These are phyloP conservation scores for Dentipellis fragilis DNA, from an alignment of 768 basidiomycete species.

Conservation along the genomic window DNA sequence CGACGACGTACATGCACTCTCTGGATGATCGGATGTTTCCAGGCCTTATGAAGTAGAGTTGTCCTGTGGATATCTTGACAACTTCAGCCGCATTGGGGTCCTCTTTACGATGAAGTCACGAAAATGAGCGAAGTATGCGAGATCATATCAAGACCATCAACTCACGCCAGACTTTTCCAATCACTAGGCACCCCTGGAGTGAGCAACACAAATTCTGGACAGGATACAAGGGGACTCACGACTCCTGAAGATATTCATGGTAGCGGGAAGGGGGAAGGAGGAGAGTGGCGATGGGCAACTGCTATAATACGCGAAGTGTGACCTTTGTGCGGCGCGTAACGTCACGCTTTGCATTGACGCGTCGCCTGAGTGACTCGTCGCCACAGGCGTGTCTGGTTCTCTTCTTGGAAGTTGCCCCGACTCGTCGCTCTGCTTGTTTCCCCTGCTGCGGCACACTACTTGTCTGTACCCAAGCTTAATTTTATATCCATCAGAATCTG, in stretches of 20 bases:
- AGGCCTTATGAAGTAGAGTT: constrained; percentile 84
- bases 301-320: constrained; percentile 5
- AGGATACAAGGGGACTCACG: constrained; percentile 35
- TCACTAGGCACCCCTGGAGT: constrained; percentile 35
- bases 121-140: too few relatives aligned
- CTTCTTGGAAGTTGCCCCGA: neutral
- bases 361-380: too few relatives aligned
- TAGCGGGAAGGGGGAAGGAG: constrained; percentile 15
- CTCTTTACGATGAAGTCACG: constrained; percentile 40
- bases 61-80: constrained; percentile 86
- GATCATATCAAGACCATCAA: constrained; percentile 12
- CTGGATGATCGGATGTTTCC: constrained; percentile 85
- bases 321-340: constrained; percentile 7
- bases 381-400: neutral
- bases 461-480: too few relatives aligned
- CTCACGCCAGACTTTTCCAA: constrained; percentile 94
- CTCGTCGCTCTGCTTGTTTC: neutral
- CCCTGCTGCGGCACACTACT: too few relatives aligned
- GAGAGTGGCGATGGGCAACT: constrained; percentile 15
- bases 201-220: neutral
- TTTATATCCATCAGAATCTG: too few relatives aligned
- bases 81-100: constrained; percentile 93
- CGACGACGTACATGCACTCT: constrained; percentile 84
- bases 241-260: constrained; percentile 82
- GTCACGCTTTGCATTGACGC: constrained; percentile 4